These are phyloP conservation scores for Adiantum capillusveneris DNA, from an alignment of 75 land plant genomes.

Conservation along the genomic window DNA sequence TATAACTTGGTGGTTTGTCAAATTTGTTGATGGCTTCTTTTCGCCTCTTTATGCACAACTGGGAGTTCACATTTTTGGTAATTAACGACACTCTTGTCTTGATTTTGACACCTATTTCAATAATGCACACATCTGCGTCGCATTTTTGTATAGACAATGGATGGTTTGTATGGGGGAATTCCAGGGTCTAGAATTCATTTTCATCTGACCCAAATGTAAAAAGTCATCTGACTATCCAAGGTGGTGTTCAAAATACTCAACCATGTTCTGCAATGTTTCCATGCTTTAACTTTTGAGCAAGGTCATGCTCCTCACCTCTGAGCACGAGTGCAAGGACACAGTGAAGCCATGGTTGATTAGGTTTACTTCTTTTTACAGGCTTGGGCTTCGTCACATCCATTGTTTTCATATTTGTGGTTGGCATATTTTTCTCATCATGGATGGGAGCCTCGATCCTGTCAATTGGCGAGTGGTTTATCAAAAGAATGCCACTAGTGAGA, in stretches of 20 bases:
- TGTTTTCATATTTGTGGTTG: constrained; percentile 77
- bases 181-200: too few species aligned
- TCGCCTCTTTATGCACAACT: constrained; percentile 69
- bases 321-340: too few species aligned
- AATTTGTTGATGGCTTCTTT: constrained; percentile 74
- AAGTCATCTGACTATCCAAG: too few species aligned
- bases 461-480: constrained; percentile 88
- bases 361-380: constrained; percentile 37
- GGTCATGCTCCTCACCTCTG: too few species aligned
- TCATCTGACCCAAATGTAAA: too few species aligned
- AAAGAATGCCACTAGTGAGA: constrained; percentile 78
- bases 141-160: too few species aligned
- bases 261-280: too few species aligned
- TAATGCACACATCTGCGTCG: too few species aligned
- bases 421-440: constrained; percentile 92
- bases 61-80: constrained; percentile 75
- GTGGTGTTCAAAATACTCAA: too few species aligned
- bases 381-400: constrained; percentile 86
- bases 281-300: too few species aligned
- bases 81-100: not conserved
- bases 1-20: constrained; percentile 82
- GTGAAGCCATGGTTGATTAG: not conserved
- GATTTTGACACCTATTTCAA: too few species aligned
- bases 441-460: constrained; percentile 68
- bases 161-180: too few species aligned